Evolutionary conservation across 495 filamentous ascomycete genomes (phyloP).

Genomic region (Neurospora pannonica): DNA sequence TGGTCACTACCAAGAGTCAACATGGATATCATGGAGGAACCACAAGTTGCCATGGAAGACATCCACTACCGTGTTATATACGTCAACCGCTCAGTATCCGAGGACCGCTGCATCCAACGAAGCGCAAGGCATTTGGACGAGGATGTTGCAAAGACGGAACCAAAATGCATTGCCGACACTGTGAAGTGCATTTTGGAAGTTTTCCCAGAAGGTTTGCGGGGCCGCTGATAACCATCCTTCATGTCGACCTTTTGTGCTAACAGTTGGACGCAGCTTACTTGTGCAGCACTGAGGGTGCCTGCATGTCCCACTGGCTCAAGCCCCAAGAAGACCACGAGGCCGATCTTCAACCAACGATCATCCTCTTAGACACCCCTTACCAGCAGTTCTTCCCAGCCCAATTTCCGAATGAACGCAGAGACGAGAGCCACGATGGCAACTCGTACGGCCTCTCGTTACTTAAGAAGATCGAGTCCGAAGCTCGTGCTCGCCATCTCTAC

Average conservation of each 20-base stretch:
- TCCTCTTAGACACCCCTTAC: conserved; percentile 62
- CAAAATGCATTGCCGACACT: conserved; percentile 33
- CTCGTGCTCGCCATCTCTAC: conserved; percentile 60
- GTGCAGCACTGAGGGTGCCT: conserved; percentile 60
- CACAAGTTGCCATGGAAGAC: conserved; percentile 47
- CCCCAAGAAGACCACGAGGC: conserved; percentile 53
- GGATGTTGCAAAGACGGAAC: conserved; percentile 15
- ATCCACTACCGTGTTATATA: conserved; percentile 72
- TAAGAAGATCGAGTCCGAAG: conserved; percentile 58
- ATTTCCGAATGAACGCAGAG: conserved; percentile 23
- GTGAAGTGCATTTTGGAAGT: conserved; percentile 36
- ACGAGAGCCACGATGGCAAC: conserved; percentile 38
- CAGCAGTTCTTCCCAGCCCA: conserved; percentile 35
- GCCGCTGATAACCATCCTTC: conserved; percentile 1
- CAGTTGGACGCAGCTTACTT: conserved; percentile 50
- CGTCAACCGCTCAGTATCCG: conserved; percentile 62
- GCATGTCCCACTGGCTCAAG: conserved; percentile 58
- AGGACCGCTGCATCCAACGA: conserved; percentile 38
- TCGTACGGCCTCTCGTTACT: conserved; percentile 61
- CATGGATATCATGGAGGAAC: neutral
- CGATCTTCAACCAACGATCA: conserved; percentile 62
- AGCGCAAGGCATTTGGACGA: neutral
- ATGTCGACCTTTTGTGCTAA: conserved; percentile 13
- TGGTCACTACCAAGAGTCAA: conserved; percentile 34
- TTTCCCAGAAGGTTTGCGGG: conserved; percentile 39